Evolutionary conservation across 495 filamentous ascomycete species (phyloP), one percentile per base, ranked within the genome.

Genomic region (Hypoxylon lienhwacheense): DNA sequence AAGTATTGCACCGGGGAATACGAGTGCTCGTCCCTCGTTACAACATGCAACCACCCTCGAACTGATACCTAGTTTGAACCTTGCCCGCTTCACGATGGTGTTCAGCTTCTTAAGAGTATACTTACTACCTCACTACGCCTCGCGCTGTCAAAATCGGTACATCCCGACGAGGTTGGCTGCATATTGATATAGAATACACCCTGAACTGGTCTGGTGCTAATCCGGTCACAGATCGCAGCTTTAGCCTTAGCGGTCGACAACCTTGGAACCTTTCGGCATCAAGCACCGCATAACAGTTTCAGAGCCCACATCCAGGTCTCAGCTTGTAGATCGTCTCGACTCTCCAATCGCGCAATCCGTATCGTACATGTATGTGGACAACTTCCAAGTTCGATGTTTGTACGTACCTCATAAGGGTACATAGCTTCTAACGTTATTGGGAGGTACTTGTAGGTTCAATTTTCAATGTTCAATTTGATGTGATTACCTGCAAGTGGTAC

Each of bases 271-370:
- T 46, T 46, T 57, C 44, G 46, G 58, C 45, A 59, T 58, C 51
- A 54, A 66, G 40, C 59, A 48, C 45, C 42, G 50, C 54, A 60
- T 54, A 61, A 39, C 37, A 56, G 66, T 71, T 69, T 70, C 69
- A 66, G 56, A 61, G n/a, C n/a, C 60, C 58, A 53, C 53, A 64
- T 37, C 51, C 41, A 53, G 60, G 68, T 71, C 67, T 73, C 67
- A 72, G 64, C 59, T 64, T 63, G 71, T 43, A 56, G 66, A 72
- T 74, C 68, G 47, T 55, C 49, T 47, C 49, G 41, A 45, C 33
- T 46, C 42, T 51, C 11, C 20, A 41, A 14, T 35, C 36, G 14
- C 15, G 24, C 16, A n/a, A n/a, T n/a, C n/a, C n/a, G n/a, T n/a
- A n/a, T n/a, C n/a, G n/a, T n/a, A n/a, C n/a, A n/a, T n/a, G n/a